phyloP scores from a whole-genome alignment of 1,139 yeast genomes.

The Yamadazyma aaseri region DNA sequence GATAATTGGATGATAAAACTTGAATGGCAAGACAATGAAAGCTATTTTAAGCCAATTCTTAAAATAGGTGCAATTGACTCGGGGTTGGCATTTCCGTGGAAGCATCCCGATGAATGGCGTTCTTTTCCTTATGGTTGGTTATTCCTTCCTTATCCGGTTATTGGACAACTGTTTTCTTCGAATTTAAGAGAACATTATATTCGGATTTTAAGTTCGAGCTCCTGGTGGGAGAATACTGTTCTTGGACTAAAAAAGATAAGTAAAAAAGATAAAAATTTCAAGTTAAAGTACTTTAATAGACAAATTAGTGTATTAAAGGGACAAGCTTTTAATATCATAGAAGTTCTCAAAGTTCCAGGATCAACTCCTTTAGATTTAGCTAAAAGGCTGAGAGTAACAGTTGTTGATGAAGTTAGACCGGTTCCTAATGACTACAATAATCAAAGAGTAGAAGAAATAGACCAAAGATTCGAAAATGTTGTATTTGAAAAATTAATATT shows the following conservation, averaged over 20 bases:
- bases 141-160: conserved; percentile 59
- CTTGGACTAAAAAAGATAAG: conserved; percentile 48
- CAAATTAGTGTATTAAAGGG: conserved; percentile 76
- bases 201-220: conserved; percentile 55
- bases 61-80: conserved; percentile 75
- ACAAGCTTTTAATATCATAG: conserved; percentile 76
- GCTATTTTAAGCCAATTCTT: conserved; percentile 36
- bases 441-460: conserved; percentile 1
- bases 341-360: conserved; percentile 52
- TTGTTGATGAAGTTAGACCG: conserved; percentile 62
- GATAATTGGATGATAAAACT: conserved; percentile 79
- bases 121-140: conserved; percentile 82
- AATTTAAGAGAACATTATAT: conserved; percentile 58
- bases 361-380: conserved; percentile 72
- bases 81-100: conserved; percentile 79
- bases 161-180: conserved; percentile 67
- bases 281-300: conserved; percentile 62
- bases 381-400: conserved; percentile 54
- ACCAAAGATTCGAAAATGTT: conserved; percentile 10
- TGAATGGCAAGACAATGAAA: conserved; percentile 38
- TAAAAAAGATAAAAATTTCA: conserved; percentile 59
- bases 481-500: conserved; percentile 60
- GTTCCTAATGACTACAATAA: conserved; percentile 37
- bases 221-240: conserved; percentile 72
- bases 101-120: conserved; percentile 81